phyloP scores from a whole-genome alignment of 805 yeast genomes.

The Lipomyces yamanashiensis region DNA sequence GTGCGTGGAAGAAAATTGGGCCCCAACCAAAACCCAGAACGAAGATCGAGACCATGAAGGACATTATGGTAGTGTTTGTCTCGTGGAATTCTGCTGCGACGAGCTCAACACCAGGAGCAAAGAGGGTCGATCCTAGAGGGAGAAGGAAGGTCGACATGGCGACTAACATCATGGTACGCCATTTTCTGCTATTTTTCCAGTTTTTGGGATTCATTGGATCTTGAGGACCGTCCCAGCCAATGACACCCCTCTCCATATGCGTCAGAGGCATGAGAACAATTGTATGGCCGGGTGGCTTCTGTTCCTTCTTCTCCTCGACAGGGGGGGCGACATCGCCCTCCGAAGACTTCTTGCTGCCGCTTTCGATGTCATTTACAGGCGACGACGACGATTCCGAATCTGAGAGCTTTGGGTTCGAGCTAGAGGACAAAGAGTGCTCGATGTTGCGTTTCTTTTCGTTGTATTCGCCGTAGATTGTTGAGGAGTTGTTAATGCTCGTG shows the following conservation, averaged over 20 bases:
- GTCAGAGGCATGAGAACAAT: slow-evolving; percentile 20
- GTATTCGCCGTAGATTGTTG: no score
- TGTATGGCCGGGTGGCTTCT: slow-evolving; percentile 5
- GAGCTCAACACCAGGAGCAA: slow-evolving; percentile 35
- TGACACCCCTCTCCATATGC: slow-evolving; percentile 28
- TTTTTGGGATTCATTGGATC: slow-evolving; percentile 50
- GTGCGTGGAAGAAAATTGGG: slow-evolving; percentile 51
- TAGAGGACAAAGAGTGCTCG: neutral
- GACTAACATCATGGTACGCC: slow-evolving; percentile 46
- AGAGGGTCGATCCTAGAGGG: slow-evolving; percentile 33
- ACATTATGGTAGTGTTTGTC: slow-evolving; percentile 45
- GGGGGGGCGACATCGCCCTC: neutral
- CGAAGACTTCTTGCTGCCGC: neutral
- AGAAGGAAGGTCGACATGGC: slow-evolving; percentile 30
- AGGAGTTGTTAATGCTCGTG: no score
- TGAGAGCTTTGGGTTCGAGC: neutral
- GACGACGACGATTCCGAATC: neutral
- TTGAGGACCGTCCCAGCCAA: slow-evolving; percentile 41
- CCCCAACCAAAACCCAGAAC: slow-evolving; percentile 67
- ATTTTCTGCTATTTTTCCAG: slow-evolving; percentile 45
- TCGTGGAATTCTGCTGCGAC: slow-evolving; percentile 46
- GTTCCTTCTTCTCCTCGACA: neutral
- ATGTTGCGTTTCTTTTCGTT: neutral
- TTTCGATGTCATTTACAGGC: neutral
- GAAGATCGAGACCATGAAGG: slow-evolving; percentile 53